A percentile compares a stretch with the other conserved stretches of the same genome.
Conservation (phyloP, 192 early-diverging fungal species). For the Podila clonocystis region DNA sequence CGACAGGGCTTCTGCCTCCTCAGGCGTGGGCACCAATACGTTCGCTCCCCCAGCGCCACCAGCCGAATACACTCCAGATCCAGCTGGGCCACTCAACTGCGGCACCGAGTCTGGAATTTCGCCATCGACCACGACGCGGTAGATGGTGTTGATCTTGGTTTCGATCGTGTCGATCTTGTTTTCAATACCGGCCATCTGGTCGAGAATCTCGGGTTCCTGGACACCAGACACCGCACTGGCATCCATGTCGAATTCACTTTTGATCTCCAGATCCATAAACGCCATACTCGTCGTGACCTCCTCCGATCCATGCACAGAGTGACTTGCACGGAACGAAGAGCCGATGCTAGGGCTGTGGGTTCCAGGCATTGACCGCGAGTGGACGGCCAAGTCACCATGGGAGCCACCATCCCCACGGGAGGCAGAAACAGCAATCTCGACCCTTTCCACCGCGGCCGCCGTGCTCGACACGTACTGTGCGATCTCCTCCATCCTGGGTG, state of each 20-base stretch:
- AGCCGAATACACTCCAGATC: not conserved
- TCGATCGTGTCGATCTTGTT: slow-evolving; percentile 3
- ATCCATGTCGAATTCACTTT: no score
- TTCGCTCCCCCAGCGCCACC: no score
- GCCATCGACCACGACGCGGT: slow-evolving; percentile 8
- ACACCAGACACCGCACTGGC: not conserved
- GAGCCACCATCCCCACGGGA: no score
- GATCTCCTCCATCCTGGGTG: not conserved
- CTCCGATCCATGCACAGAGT: no score
- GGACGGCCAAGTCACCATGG: no score
- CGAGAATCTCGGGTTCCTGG: not conserved
- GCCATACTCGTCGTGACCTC: no score
- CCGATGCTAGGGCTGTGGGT: no score
- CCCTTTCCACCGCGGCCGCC: not conserved
- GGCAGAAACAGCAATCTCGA: no score
- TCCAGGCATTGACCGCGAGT: no score
- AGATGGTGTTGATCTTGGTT: not conserved
- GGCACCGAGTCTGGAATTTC: not conserved
- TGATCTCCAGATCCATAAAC: no score
- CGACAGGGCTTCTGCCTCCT: not conserved
- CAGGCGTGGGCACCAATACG: not conserved
- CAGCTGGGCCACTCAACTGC: not conserved
- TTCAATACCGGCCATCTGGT: not conserved
- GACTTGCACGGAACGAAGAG: no score
- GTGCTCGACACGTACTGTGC: not conserved